Conservation (phyloP, 2,329 filamentous ascomycete genomes). For the Aspergillus viridinutans region DNA sequence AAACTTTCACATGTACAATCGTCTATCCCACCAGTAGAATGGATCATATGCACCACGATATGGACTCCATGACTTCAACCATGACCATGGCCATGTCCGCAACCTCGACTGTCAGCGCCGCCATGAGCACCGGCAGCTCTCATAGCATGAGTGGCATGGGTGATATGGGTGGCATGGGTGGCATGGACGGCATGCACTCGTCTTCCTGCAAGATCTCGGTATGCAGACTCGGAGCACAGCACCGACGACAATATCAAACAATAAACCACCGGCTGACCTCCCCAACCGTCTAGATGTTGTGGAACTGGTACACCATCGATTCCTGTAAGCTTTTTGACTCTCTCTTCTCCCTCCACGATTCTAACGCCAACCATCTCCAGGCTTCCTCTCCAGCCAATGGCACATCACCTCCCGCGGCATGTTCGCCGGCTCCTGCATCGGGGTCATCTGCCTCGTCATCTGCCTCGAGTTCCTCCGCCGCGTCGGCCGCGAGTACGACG, state of each 20-base stretch:
- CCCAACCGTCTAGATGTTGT: constrained; percentile 21
- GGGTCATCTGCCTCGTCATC: constrained; percentile 69
- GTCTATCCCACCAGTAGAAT: constrained; percentile 1
- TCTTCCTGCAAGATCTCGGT: constrained; percentile 25
- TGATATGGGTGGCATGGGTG: constrained; percentile 40
- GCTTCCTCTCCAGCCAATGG: constrained; percentile 69
- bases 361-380: constrained; percentile 16
- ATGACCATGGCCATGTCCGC: constrained; percentile 9
- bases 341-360: not conserved
- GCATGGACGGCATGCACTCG: constrained; percentile 2
- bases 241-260: not conserved
- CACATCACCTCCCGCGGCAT: constrained; percentile 64
- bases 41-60: not conserved
- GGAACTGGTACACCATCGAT: constrained; percentile 28
- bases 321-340: constrained; percentile 11
- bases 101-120: constrained; percentile 1
- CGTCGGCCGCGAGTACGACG: constrained; percentile 67
- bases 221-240: not conserved
- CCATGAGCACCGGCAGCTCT: constrained; percentile 6
- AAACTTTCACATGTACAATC: not conserved
- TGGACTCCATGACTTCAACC: constrained; percentile 4
- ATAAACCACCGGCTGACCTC: not conserved
- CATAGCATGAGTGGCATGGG: constrained; percentile 9
- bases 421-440: constrained; percentile 78
- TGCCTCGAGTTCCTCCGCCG: constrained; percentile 69